These are phyloP conservation scores for Fraxinus latifolia DNA, from an alignment of 305 asterid species.

Conservation along the genomic window DNA sequence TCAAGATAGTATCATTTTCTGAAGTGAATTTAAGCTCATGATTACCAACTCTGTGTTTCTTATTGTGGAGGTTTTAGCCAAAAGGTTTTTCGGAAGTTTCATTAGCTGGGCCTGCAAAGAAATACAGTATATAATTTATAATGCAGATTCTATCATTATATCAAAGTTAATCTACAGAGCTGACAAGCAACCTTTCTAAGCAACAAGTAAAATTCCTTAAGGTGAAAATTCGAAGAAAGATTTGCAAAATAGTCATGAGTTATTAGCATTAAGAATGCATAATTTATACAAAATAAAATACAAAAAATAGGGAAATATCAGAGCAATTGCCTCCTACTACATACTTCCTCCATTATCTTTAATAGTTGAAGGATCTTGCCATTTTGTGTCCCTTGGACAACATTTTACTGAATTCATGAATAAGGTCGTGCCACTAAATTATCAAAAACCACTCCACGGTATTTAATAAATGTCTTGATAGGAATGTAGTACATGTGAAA, in stretches of 20 bases:
- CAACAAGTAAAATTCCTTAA: neutral
- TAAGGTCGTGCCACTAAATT: too few species aligned
- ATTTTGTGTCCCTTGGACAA: neutral
- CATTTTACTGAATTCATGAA: neutral
- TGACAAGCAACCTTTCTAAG: neutral
- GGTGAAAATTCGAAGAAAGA: neutral
- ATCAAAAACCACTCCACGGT: too few species aligned
- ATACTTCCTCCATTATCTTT: neutral
- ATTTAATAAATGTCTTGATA: too few species aligned
- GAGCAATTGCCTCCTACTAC: neutral
- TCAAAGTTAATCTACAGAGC: neutral
- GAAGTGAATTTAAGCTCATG: constrained; percentile 16
- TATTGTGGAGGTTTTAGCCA: constrained; percentile 57
- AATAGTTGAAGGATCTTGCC: neutral
- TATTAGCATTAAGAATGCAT: neutral
- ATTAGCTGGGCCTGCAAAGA: constrained; percentile 53
- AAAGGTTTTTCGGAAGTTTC: constrained; percentile 76
- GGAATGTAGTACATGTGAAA: too few species aligned
- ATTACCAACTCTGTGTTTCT: constrained; percentile 62
- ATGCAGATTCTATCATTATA: neutral
- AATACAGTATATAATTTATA: neutral
- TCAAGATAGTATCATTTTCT: constrained; percentile 18
- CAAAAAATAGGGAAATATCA: neutral
- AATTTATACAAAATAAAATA: neutral
- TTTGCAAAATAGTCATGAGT: neutral